Evolutionary conservation across 2,329 filamentous ascomycete species (phyloP), one percentile per base, ranked within the genome.

Genomic region (Sporothrix dimorphospora): DNA sequence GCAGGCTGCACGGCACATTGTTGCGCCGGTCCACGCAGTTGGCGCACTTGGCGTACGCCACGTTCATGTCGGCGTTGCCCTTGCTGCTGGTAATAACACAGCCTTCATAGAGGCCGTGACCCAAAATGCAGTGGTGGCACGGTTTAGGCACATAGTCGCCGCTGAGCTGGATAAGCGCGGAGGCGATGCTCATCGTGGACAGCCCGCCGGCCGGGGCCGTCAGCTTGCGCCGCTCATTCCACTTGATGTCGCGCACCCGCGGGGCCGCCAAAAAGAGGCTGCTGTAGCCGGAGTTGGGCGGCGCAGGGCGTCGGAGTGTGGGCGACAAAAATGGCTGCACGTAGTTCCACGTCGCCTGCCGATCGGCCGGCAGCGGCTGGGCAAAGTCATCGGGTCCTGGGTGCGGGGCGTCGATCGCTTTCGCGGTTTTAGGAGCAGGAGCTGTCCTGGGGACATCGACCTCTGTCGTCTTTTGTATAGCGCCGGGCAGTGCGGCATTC

Each of bases 111-210:
- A 77, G 79, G 0, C 80, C 79, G n/a, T 69, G 72, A 1, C 77
- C 77, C 0, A 71, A 51, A 3, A 12, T 8, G 69, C 80, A 81
- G 30, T 65, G 69, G 0, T 38, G 24, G 72, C 80, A 81, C 2
- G 79, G 76, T 4, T 38, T 51, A 0, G 73, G 68, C 2, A 77
- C 77, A 19, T 71, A 71, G 2, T 80, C 77, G 16, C 80, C 80
- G 1, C 78, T 81, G 1, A 79, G n/a, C 40, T 81, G 78, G 8
- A 81, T 72, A 7, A 81, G 72, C 5, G 80, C 47, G 19, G 77
- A 76, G 9, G 78, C 77, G 5, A 80, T 66, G 59, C 81, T 49
- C 19, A 12, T 34, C 1, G 45, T 79, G 40, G 76, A 73, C 12
- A 76, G 70, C 8, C 75, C 70, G 7, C 70, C 65, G 67, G 80